These are phyloP conservation scores for Mucor racemosus DNA, from an alignment of 371 early-diverging fungal genomes.

Conservation along the genomic window DNA sequence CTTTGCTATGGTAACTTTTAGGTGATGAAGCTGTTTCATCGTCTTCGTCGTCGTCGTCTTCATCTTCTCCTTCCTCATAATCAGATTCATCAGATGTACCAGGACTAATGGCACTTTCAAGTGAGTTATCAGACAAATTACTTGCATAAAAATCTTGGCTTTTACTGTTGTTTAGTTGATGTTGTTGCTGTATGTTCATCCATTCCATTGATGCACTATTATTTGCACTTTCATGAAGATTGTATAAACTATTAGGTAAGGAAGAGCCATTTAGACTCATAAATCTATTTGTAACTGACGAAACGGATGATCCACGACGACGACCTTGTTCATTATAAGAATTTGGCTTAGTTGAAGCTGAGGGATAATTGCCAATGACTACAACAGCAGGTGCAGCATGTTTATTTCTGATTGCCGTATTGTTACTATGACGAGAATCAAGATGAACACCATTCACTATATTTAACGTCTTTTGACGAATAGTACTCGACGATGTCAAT, in stretches of 20 bases:
- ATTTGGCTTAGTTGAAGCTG: not conserved
- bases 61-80: conserved; percentile 20
- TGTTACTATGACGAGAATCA: conserved; percentile 30
- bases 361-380: conserved; percentile 31
- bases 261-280: not conserved
- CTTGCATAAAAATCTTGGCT: conserved; percentile 20
- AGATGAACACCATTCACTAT: conserved; percentile 36
- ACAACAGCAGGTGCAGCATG: conserved; percentile 30
- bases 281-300: conserved; percentile 6
- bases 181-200: conserved; percentile 4
- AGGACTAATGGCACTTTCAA: conserved; percentile 43
- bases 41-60: conserved; percentile 15
- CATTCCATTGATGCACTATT: conserved; percentile 14
- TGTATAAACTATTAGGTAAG: conserved; percentile 5
- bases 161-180: not conserved
- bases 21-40: conserved; percentile 9
- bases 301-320: conserved; percentile 16
- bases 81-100: conserved; percentile 38
- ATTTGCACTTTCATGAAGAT: not conserved
- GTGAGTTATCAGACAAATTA: conserved; percentile 38
- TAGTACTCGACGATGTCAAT: conserved; percentile 29
- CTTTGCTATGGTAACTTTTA: not conserved
- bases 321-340: not conserved
- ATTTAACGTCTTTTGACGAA: conserved; percentile 43
- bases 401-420: conserved; percentile 34